A percentile compares a stretch with the other conserved stretches of the same genome.
These are phyloP conservation scores for Zoysia matrella DNA, from an alignment of 202 grass and related monocot genomes.

Conservation along the genomic window DNA sequence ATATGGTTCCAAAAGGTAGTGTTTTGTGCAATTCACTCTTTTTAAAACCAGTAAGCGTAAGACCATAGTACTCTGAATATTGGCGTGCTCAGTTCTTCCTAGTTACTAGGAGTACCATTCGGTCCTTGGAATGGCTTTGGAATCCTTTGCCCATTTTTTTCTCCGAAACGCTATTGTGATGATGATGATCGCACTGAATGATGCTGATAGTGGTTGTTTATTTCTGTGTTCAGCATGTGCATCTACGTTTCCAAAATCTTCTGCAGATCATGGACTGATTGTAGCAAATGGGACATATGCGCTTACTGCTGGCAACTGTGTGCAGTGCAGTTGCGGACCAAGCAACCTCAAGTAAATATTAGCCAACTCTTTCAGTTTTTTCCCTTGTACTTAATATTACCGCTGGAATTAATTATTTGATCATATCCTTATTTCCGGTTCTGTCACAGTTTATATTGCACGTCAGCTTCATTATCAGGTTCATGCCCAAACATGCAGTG, in stretches of 20 bases:
- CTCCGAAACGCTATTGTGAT: background rate
- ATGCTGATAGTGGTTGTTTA: conserved; percentile 16
- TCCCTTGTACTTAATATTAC: background rate
- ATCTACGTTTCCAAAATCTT: conserved; percentile 66
- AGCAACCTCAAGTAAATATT: conserved; percentile 78
- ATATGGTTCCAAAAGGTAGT: too few relatives aligned
- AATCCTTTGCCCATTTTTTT: background rate
- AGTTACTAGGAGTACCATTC: too few relatives aligned
- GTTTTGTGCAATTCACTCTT: too few relatives aligned
- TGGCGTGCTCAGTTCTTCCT: too few relatives aligned
- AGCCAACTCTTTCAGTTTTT: background rate
- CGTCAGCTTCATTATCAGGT: conserved; percentile 63
- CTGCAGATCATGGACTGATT: conserved; percentile 79
- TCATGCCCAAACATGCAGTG: conserved; percentile 95
- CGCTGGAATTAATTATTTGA: background rate
- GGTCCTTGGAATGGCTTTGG: too few relatives aligned
- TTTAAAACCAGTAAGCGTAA: too few relatives aligned
- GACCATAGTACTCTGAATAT: too few relatives aligned
- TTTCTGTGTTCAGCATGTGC: conserved; percentile 64
- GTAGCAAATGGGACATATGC: conserved; percentile 85
- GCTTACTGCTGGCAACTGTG: conserved; percentile 77
- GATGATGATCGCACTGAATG: background rate
- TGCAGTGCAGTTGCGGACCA: conserved; percentile 91
- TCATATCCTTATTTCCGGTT: background rate
- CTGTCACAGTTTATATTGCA: conserved; percentile 79